Evolutionary conservation across 2,329 filamentous ascomycete species (phyloP), one percentile per base, ranked within the genome.

Genomic region (Pyrenochaeta sp.): DNA sequence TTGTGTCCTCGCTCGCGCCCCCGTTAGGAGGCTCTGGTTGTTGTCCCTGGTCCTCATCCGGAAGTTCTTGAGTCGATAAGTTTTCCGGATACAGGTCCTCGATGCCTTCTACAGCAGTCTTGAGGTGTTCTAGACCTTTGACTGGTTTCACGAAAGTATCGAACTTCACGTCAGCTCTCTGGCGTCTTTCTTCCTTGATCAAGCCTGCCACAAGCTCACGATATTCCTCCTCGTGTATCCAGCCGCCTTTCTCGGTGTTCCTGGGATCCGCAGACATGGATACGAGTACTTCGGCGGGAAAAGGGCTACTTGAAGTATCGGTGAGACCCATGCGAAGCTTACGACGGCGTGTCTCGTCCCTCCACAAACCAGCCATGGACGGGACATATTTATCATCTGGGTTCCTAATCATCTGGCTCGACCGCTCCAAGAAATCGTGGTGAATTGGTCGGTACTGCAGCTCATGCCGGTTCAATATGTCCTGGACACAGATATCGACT

Each of bases 291-390:
- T 97, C 93, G 0, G 88, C 82, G 1, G 91, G 88, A 64, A 97
- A 97, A 0, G 92, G 91, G 60, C 86, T 94, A 68, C 87, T 91
- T 5, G 83, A 86, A 32, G 87, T 84, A 62, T 87, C 83, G 5
- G 79, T 79, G 46, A 90, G 81, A 1, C 87, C 85, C 85, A 94
- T 89, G 45, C 86, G 86, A 47, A 85, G 83, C 76, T 91, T 94
- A 32, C 93, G 86, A 44, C 93, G 86, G 57, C 88, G 88, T 0
- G 90, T 92, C 76, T 98, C 95, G 67, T 97, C 92, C 72, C 88
- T 89, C 95, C 95, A 99, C 2, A 99, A 79, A 0, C 91, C 91
- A 54, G 92, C 93, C 91, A 99, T 94, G 63, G 95, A 99, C 71
- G 92, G 89, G 5, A 99, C 93, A 10, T 97, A 83, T 72, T 96